Evolutionary conservation across 2,329 filamentous ascomycete species (phyloP), one percentile per base, ranked within the genome.

Genomic region (Lasiodiplodia citricola): DNA sequence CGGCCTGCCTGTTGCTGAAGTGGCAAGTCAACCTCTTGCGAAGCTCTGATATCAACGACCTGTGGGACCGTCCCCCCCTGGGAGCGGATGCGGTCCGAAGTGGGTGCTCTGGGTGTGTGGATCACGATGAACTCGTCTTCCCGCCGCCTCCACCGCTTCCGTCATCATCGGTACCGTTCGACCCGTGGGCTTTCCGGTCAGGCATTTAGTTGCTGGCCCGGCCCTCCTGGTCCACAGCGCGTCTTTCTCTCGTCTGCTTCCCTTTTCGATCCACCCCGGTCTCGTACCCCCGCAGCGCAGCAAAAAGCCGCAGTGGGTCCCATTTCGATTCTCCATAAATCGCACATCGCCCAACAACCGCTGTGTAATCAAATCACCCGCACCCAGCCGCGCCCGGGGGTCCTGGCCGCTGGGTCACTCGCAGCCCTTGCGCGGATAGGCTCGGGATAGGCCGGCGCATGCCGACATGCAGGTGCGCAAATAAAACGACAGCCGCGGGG

Each of bases 281-380:
- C 44, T 47, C 31, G n/a, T n/a, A 37, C 58, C 58, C 58, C 58
- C 41, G 58, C 58, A 63, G 44, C 44, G 28, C 58, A 63, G 41
- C 60, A 64, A 64, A 64, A 64, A 64, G 60, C 60, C 60, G 60
- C 60, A 64, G 47, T 64, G 60, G 44, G 47, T 25, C 44, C 44
- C 21, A 13, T 23, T 23, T 14, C 28, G 18, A 10, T 23, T 52
- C 60, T 63, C 58, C 58, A 63, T 63, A 50, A 50, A 50, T 63
- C 60, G 60, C 60, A 23, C 60, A 63, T 52, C 31, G 41, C 60
- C 13, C 18, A 18, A 38, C 21, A 31, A n/a, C 51, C 51, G 18
- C 44, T 47, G 44, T 47, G 44, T 47, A 21, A 47, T 47, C 44
- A 47, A 47, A 51, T 37, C 44, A 51, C 41, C 58, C 58, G 58